Evolutionary conservation across 2,329 filamentous ascomycete species (phyloP), one percentile per base, ranked within the genome.

Genomic region (Fusarium sp.): DNA sequence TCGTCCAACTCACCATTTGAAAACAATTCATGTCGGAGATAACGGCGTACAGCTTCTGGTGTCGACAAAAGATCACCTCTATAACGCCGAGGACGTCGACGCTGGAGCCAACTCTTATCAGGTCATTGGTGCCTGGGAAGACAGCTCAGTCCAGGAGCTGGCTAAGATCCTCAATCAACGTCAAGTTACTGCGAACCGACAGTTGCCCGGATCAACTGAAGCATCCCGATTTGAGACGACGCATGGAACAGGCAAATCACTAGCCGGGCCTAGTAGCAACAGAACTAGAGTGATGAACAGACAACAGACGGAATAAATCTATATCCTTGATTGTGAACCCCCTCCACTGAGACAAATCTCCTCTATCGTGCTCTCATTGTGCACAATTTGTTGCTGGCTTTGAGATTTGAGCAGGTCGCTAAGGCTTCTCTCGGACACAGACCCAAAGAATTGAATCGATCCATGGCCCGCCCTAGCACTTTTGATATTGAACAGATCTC

Each of bases 21-120:
- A 59, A 6, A 41, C 15, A 15, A 61, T 70, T 5, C 50, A 61
- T 37, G 68, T 60, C 8, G 68, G 68, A 20, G 68, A 70, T 7
- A 39, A 46, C 15, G 35, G 68, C 26, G 57, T 71, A 8, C 70
- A 72, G 43, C 55, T 72, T 3, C 39, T 72, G 24, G 32, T 72
- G 2, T 72, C 70, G 13, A 71, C 66, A 8, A 70, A 68, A 24
- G 69, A 71, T 33, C 63, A 71, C 19, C 44, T 71, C 11, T 72
- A 72, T 28, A 15, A 71, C 22, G 66, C 67, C 7, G 54, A 59
- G 43, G 46, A 43, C 2, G 46, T 72, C 20, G 57, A 50, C 14
- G 26, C 62, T 20, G 68, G 66, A 10, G 10, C 19, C 35, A 43
- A 56, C 24, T 47, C 68, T 3, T 70, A 65, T 59, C 70, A 72